Conservation (phyloP, 2,329 filamentous ascomycete genomes). For the Penicillium sclerotigenum region DNA sequence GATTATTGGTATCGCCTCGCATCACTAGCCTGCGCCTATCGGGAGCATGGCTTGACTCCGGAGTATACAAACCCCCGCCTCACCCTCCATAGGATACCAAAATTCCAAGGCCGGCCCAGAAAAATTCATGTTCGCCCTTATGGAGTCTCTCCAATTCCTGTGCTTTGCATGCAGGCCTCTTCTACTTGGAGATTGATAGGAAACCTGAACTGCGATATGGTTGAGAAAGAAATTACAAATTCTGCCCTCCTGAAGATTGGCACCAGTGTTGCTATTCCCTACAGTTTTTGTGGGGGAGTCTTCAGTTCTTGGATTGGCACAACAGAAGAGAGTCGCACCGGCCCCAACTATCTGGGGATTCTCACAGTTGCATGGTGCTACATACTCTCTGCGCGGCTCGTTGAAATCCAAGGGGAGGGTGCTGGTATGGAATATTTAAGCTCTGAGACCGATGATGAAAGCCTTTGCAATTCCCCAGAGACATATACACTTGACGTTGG, state of each 20-base stretch:
- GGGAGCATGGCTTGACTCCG: neutral
- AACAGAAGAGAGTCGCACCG: neutral
- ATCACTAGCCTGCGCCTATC: constrained; percentile 1
- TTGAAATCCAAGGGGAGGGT: constrained; percentile 12
- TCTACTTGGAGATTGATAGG: constrained; percentile 9
- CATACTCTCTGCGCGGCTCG: constrained; percentile 14
- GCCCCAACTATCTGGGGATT: constrained; percentile 10
- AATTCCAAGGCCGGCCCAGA: constrained; percentile 2
- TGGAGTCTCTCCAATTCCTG: neutral
- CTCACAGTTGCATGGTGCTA: constrained; percentile 18
- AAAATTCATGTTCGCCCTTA: neutral
- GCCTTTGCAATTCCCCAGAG: neutral
- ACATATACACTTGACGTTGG: constrained; percentile 12
- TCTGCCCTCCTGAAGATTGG: constrained; percentile 2
- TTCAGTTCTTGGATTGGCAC: constrained; percentile 9
- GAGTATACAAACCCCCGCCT: constrained; percentile 9
- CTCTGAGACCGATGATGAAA: too few relatives aligned
- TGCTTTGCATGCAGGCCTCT: neutral
- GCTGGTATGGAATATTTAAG: constrained; percentile 15
- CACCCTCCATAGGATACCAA: constrained; percentile 12
- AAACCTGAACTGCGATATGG: constrained; percentile 5
- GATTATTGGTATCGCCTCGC: constrained; percentile 14
- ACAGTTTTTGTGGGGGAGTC: constrained; percentile 1
- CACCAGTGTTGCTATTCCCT: constrained; percentile 4
- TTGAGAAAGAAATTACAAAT: constrained; percentile 4